Percentiles rank a stretch among this genome's conserved stretches.
These are phyloP conservation scores for Cladosporium sp. DNA, from an alignment of 2,329 filamentous ascomycete genomes.

Conservation along the genomic window DNA sequence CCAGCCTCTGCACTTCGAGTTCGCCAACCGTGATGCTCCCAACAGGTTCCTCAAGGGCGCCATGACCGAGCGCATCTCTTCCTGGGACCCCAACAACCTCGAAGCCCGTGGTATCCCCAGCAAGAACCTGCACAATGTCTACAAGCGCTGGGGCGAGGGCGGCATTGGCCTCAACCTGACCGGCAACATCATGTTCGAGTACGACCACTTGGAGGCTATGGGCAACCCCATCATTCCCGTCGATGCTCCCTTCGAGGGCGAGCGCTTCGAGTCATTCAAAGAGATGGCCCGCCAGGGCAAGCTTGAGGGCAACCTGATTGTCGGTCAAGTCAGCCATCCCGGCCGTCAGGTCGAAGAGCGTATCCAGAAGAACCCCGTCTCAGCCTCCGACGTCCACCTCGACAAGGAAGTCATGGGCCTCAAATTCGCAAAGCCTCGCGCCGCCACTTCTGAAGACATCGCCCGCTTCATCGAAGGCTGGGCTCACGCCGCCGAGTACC, in stretches of 20 bases:
- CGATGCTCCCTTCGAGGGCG: conserved; percentile 48
- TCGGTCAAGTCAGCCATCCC: conserved; percentile 60
- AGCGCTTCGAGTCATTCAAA: conserved; percentile 58
- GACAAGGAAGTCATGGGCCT: conserved; percentile 42
- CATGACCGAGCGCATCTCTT: conserved; percentile 62
- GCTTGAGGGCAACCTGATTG: conserved; percentile 53
- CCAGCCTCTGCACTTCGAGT: conserved; percentile 42
- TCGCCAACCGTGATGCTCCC: conserved; percentile 52
- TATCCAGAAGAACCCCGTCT: conserved; percentile 50
- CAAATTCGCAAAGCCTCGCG: conserved; percentile 51
- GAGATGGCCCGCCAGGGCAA: conserved; percentile 53
- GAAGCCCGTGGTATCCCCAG: conserved; percentile 52
- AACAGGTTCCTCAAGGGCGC: conserved; percentile 66
- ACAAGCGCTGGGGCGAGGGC: conserved; percentile 59
- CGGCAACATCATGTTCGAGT: conserved; percentile 63
- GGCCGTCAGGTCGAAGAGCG: conserved; percentile 50
- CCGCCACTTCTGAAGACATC: conserved; percentile 54
- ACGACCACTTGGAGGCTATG: conserved; percentile 52
- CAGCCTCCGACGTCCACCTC: conserved; percentile 48
- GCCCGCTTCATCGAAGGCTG: conserved; percentile 56
- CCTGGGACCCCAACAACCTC: conserved; percentile 54
- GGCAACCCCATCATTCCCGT: conserved; percentile 58
- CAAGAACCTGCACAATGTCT: conserved; percentile 53
- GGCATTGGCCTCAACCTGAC: conserved; percentile 55
- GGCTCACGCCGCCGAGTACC: conserved; percentile 57